phyloP scores from a whole-genome alignment of 257 asterid genomes.

The Nicotiana tabacum region DNA sequence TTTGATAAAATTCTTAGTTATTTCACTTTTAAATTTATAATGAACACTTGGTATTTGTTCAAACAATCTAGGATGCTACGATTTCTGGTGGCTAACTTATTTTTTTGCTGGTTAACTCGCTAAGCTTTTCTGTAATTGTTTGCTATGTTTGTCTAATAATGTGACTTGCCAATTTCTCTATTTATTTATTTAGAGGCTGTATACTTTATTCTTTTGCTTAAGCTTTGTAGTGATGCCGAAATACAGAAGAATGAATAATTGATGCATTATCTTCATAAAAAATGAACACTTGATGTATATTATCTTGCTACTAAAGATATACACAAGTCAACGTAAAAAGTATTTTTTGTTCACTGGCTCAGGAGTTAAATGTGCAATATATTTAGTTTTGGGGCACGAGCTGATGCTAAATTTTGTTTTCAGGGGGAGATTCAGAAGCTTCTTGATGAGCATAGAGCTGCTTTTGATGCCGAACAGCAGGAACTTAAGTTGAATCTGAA shows the following conservation, averaged over 20 bases:
- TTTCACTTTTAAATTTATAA: no score
- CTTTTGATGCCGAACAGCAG: conserved; percentile 41
- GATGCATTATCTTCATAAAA: background rate
- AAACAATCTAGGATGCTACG: background rate
- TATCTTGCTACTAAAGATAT: background rate
- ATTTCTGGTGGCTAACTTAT: background rate
- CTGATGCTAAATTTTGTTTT: conserved; percentile 15
- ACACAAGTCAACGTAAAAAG: background rate
- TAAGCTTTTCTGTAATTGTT: background rate
- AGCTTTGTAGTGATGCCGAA: background rate
- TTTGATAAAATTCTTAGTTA: background rate
- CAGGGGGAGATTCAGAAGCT: conserved; percentile 78
- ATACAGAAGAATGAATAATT: background rate
- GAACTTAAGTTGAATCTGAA: conserved; percentile 60
- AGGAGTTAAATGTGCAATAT: background rate
- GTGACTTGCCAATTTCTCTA: background rate
- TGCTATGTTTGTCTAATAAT: background rate
- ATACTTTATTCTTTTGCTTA: background rate
- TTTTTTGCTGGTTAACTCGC: background rate
- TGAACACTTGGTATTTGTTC: background rate
- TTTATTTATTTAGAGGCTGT: background rate
- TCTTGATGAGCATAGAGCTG: conserved; percentile 52
- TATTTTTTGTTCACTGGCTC: background rate
- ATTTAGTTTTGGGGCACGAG: background rate
- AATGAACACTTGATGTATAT: no score